These are phyloP conservation scores for Inonotus obliquus DNA, from an alignment of 1,284 basidiomycete species.

Conservation along the genomic window DNA sequence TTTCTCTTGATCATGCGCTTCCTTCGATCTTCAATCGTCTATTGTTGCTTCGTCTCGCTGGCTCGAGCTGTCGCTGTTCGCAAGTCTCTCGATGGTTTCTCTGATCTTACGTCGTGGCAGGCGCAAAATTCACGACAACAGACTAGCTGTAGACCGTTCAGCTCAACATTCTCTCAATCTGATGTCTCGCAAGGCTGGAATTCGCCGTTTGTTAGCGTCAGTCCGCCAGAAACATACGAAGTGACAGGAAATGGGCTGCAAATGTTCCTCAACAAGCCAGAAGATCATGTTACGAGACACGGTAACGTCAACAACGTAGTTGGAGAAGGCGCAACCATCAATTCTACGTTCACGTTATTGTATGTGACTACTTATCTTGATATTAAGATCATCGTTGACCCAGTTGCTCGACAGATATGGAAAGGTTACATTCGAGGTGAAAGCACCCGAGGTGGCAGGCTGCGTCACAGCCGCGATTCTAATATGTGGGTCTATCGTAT, in stretches of 20 bases:
- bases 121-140: neutral
- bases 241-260: constrained; percentile 29
- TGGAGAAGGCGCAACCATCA: constrained; percentile 38
- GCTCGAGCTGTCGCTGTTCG: constrained; percentile 10
- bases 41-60: constrained; percentile 10
- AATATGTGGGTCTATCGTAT: constrained; percentile 28
- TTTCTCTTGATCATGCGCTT: neutral
- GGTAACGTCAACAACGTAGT: constrained; percentile 34
- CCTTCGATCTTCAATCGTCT: neutral
- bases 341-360: constrained; percentile 37
- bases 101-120: neutral
- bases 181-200: constrained; percentile 18
- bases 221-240: constrained; percentile 31
- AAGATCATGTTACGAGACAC: constrained; percentile 28
- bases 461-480: constrained; percentile 38
- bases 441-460: constrained; percentile 32
- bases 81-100: neutral
- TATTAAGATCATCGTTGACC: neutral
- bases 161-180: constrained; percentile 24
- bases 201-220: constrained; percentile 31
- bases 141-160: constrained; percentile 24
- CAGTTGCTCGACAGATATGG: constrained; percentile 28
- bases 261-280: constrained; percentile 33
- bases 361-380: constrained; percentile 20
- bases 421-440: constrained; percentile 33